Base-by-base conservation (phyloP, 129 eudicot species). In the Flaveria sonorensis region DNA sequence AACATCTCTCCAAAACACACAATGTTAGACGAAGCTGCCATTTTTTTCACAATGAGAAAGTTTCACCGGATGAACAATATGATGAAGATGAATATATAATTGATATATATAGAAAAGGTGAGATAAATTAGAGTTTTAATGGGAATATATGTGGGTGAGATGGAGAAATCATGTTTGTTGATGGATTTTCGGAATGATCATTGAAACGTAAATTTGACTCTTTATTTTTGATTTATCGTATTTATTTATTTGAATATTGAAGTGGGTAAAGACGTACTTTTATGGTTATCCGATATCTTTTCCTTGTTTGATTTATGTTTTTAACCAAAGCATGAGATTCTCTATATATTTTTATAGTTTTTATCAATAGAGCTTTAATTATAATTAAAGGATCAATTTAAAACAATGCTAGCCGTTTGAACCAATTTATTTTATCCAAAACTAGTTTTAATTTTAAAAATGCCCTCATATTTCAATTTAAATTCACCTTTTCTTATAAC, bases 1-100 rank as follows among this genome's bases (percentile, higher is more conserved):
- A 90, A 77, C 92, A 90, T 90, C 85, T 90, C 96, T 24, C 96
- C 96, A 50, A 90, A 90, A 60, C 87, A 74, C 61, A 90, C 96
- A 13, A 90, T 80, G 43, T 71, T 36, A 28, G 86, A 20, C 55
- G 75, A 67, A 48, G 71, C 72, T 71, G 88, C 83, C 89, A 86
- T 86, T 66, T 68, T 45, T 13, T 76, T 14, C 14, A 20, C 50
- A 71, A 68, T 52, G 19, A 77, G 19, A 60, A 70, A 51, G 30
- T 70, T 46, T 20, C 43, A 67, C 67, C 11, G 3, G 39, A 70
- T 60, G 72, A 61, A 68, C 20, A 15, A 46, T 45, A 72, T 28
- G 19, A 19, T 40, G 30, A 61, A 18, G 47, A 28, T 24, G 47
- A 61, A 60, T 23, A 5, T 15, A 52, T 42, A 50, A 20, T 4